Evolutionary conservation across 768 basidiomycete genomes (phyloP).

Genomic region (Boletus tylopilopsis): DNA sequence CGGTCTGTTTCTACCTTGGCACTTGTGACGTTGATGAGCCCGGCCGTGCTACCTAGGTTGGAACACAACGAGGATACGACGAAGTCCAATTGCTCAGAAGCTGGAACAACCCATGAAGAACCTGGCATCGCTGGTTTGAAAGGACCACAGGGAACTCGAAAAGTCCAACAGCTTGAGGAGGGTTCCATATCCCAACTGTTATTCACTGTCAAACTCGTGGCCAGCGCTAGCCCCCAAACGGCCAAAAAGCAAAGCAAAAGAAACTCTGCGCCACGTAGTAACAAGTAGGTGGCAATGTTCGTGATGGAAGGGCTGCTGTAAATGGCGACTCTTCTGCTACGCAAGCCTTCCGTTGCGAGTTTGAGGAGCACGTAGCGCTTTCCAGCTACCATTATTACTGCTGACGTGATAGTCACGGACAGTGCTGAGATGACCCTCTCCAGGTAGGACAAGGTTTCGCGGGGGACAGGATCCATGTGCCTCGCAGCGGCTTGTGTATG

Average conservation of each 20-base stretch:
- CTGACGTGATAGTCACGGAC: slow-evolving; percentile 10
- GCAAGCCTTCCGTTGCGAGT: slow-evolving; percentile 7
- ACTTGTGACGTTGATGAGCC: slow-evolving; percentile 8
- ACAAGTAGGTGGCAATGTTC: slow-evolving; percentile 6
- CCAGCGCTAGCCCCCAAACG: slow-evolving; percentile 14
- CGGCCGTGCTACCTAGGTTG: neutral
- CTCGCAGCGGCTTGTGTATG: neutral
- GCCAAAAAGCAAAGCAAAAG: slow-evolving; percentile 7
- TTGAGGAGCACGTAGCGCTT: slow-evolving; percentile 17
- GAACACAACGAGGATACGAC: slow-evolving; percentile 4
- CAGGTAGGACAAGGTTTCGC: neutral
- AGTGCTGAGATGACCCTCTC: slow-evolving; percentile 12
- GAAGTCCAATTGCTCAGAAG: slow-evolving; percentile 1
- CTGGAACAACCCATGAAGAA: neutral
- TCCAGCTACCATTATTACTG: slow-evolving; percentile 12
- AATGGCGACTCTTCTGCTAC: slow-evolving; percentile 9
- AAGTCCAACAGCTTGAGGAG: fast-evolving
- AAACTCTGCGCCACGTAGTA: slow-evolving; percentile 3
- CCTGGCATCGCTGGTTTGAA: neutral
- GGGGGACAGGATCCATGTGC: neutral
- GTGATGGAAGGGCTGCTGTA: slow-evolving; percentile 11
- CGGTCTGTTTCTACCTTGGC: neutral
- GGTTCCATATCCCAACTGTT: slow-evolving; percentile 3
- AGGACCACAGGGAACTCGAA: slow-evolving; percentile 1
- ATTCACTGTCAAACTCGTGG: slow-evolving; percentile 10